Base-by-base conservation (phyloP, 2,329 filamentous ascomycete species). In the Fusarium irregulare region DNA sequence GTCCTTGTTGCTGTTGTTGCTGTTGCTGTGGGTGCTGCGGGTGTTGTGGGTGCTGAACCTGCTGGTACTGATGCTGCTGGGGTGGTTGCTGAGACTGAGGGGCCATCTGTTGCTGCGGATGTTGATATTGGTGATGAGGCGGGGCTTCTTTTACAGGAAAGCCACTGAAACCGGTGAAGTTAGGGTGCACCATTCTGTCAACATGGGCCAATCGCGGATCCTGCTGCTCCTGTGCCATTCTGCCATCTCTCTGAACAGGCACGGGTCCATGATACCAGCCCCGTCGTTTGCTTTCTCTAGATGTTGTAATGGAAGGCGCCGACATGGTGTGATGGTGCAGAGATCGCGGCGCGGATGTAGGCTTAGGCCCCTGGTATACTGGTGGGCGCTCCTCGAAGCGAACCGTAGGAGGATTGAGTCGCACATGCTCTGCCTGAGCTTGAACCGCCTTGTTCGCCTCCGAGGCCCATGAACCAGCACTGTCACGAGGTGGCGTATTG, bases 231-330 rank as follows among this genome's bases (percentile, higher is more conserved):
- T 69, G 62, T 6, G 75, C 68, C 10, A 73, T 69, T 14, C 75
- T 76, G 8, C 78, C 77, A 59, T 83, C 81, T 20, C 80, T 79
- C 16, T 81, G 80, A 4, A 78, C 75, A 1, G 79, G 76, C 14
- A 80, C 76, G 0, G 85, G 84, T 1, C 85, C 85, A 42, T 92
- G 88, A 73, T 93, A 93, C 91, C 91, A 94, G 2, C 86, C 92
- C 63, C 91, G 89, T 4, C 92, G 86, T 75, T 92, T 92, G 30
- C 82, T 82, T 67, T 88, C 89, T 11, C 88, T 85, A 6, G 87
- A 83, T 1, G 87, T 88, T 12, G 85, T 81, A 34, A 86, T 80
- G 0, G 84, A 82, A 1, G 88, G 88, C 2, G 88, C 87, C 6
- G 88, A 90, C 80, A 88, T 84, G 18, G 87, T 88, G 60, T 90